Evolutionary conservation across 495 filamentous ascomycete species (phyloP).

Genomic region (Daldinia childiae): DNA sequence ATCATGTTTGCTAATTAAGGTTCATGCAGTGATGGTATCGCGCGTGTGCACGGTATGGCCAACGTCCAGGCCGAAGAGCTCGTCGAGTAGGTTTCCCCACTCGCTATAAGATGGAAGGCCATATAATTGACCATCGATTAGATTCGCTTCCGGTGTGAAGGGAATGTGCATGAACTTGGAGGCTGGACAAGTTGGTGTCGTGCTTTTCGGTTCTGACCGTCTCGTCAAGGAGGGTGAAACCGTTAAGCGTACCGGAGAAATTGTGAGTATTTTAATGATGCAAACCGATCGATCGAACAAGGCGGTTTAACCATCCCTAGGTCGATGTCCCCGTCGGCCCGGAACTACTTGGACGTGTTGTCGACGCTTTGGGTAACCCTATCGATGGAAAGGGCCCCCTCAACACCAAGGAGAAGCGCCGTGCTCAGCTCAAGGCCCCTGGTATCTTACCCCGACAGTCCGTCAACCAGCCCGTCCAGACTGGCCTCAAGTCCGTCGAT

Average conservation of each 20-base stretch:
- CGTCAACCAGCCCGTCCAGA: constrained; percentile 98
- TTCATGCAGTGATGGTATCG: constrained; percentile 93
- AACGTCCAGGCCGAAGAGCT: constrained; percentile 99
- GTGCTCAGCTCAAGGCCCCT: constrained; percentile 98
- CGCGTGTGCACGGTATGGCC: constrained; percentile 99
- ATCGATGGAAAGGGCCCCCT: constrained; percentile 99
- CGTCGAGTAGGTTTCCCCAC: constrained; percentile 83
- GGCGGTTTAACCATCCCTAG: constrained; percentile 55
- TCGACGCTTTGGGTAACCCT: constrained; percentile 97
- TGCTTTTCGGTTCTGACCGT: constrained; percentile 99
- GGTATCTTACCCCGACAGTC: constrained; percentile 96
- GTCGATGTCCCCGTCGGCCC: constrained; percentile 96
- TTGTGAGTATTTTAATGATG: constrained; percentile 68
- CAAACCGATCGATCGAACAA: not conserved
- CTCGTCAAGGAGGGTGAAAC: constrained; percentile 99
- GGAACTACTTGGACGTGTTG: constrained; percentile 95
- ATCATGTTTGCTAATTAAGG: constrained; percentile 52
- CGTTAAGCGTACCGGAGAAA: constrained; percentile 99
- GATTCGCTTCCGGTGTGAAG: constrained; percentile 99
- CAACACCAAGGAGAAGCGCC: constrained; percentile 88
- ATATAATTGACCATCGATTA: constrained; percentile 53
- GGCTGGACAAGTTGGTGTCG: constrained; percentile 99
- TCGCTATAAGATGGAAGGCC: constrained; percentile 18
- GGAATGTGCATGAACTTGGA: constrained; percentile 99
- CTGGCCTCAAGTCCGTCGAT: constrained; percentile 98